These are phyloP conservation scores for Clonostachys sp. DNA, from an alignment of 2,329 filamentous ascomycete species.

Conservation along the genomic window DNA sequence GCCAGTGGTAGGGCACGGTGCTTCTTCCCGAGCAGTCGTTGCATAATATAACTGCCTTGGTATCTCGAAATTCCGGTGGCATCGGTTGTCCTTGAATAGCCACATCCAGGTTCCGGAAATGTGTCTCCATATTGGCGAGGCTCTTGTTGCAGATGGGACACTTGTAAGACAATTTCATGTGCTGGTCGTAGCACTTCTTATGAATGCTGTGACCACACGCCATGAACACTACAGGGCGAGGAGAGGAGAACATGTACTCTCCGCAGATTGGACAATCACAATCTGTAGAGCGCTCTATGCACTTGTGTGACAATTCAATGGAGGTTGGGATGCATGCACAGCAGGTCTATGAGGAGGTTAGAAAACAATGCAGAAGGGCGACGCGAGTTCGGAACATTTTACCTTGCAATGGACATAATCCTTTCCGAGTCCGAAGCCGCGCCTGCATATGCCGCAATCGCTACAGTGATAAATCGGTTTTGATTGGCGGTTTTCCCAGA, in stretches of 20 bases:
- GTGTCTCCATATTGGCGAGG: constrained; percentile 94
- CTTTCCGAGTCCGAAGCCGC: constrained; percentile 86
- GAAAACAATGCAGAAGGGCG: too few species aligned
- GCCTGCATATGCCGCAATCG: constrained; percentile 92
- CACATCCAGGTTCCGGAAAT: constrained; percentile 86
- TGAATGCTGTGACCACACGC: constrained; percentile 95
- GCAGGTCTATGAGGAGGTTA: constrained; percentile 57
- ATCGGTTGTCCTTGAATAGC: constrained; percentile 88
- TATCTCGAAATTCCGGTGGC: constrained; percentile 77
- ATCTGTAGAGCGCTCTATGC: constrained; percentile 90
- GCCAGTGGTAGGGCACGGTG: constrained; percentile 86
- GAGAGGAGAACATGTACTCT: constrained; percentile 93
- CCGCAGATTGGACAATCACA: constrained; percentile 96
- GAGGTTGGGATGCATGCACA: constrained; percentile 91
- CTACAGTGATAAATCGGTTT: constrained; percentile 95
- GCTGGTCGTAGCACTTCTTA: constrained; percentile 79
- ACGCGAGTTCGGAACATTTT: constrained; percentile 13
- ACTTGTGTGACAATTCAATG: constrained; percentile 80
- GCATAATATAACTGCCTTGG: constrained; percentile 79
- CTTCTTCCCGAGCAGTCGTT: constrained; percentile 93
- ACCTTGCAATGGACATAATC: constrained; percentile 99
- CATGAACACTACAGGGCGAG: constrained; percentile 87
- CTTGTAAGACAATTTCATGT: constrained; percentile 88
- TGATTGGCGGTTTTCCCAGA: constrained; percentile 90
- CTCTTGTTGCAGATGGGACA: constrained; percentile 96